phyloP scores from a whole-genome alignment of 2,329 filamentous ascomycete species.

The Colletotrichum sp. region DNA sequence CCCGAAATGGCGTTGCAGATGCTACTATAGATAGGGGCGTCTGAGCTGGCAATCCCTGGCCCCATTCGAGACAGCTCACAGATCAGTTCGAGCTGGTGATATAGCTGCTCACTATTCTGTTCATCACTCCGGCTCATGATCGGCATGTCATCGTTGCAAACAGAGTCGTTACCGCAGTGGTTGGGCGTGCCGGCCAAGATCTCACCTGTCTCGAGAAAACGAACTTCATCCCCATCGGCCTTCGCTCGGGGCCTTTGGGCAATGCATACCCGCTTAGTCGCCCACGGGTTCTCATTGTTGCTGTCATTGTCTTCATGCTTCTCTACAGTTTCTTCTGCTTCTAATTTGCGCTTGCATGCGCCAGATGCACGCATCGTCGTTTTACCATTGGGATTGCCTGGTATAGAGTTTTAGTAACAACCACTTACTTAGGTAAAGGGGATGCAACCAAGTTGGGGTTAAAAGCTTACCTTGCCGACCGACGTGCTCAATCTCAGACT shows the following conservation, averaged over 20 bases:
- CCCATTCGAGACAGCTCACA: background rate
- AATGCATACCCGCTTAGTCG: background rate
- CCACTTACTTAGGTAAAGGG: background rate
- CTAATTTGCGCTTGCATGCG: background rate
- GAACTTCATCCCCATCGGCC: background rate
- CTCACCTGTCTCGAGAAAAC: background rate
- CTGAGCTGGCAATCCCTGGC: background rate
- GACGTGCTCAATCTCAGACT: background rate
- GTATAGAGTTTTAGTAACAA: background rate
- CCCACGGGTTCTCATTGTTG: background rate
- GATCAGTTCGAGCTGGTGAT: background rate
- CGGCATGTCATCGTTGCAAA: background rate
- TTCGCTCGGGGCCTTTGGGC: background rate
- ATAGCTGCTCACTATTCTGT: background rate
- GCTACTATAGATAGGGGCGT: background rate
- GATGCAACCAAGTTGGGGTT: background rate
- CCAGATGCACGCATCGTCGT: background rate
- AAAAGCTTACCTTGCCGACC: background rate
- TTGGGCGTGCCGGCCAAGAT: background rate
- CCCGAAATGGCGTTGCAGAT: background rate
- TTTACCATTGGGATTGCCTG: background rate
- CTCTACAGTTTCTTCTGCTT: background rate
- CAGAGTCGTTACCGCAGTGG: background rate
- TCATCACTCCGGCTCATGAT: background rate
- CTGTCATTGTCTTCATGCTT: background rate